Evolutionary conservation across 352 stramenopile species (phyloP), one percentile per base, ranked within the genome.

Genomic region (Globisporangium abappressorium): DNA sequence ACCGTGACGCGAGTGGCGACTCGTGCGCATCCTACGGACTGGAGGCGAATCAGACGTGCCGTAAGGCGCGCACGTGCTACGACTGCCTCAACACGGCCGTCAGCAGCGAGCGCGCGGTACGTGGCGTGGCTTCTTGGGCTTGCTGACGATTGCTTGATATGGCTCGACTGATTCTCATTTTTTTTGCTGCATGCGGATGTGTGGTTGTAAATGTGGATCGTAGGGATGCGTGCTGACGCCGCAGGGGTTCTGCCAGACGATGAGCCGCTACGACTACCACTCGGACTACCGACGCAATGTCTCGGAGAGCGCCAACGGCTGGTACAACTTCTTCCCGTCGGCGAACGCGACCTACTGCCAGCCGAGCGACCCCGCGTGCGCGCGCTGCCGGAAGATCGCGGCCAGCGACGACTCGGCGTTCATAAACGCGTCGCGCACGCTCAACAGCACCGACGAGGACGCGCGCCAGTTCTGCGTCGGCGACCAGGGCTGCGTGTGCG

Each of bases 241-340:
- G 0, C 76, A 75, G 30, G 85, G 85, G 47, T 82, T 83, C 30
- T 93, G 85, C 54, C 74, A 87, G 58, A 65, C 76, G 57, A 88
- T 91, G 65, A 64, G 62, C 30, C 75, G 74, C 62, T 93, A 89
- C 66, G 71, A 85, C 51, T 24, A 66, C 1, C 57, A 51, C 62
- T 76, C n/a, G 36, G 85, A 93, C 72, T 93, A 69, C 65, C 85
- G 81, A 3, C 78, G 79, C 57, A 86, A 89, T 63, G 74, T 81
- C 33, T 83, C 76, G 43, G 57, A 77, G 60, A 47, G 57, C 9
- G 20, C 71, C 4, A 81, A 66, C 24, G 74, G 73, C 38, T 83
- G 71, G 75, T 84, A 84, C 65, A 91, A 91, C 62, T 90, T 84
- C 74, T 93, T 82, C 61, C 83, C 85, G 33, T 84, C 77, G 2